Evolutionary conservation across 345 rosid genomes (phyloP), one percentile per base, ranked within the genome.

Genomic region (Iberis pinnata): DNA sequence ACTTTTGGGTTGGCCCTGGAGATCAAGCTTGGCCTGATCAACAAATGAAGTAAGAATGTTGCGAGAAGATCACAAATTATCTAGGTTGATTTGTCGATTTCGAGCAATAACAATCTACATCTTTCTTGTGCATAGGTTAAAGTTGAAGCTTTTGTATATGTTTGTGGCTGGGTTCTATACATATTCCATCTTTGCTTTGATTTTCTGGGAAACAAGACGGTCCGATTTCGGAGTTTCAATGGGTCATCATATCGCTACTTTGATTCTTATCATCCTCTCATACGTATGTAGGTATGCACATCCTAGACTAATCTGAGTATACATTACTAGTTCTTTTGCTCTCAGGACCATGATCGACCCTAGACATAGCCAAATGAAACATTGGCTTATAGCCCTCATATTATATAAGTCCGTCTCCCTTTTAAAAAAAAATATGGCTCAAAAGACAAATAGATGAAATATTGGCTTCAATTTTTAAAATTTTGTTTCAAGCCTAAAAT

Each of bases 141-240:
- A 29, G 65, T 72, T 86, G 70, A 86, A 81, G 78, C 76, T 69
- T 42, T 62, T 81, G 60, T 86, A 86, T 64, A 80, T 75, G 79
- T 82, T 75, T 61, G 81, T 22, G 60, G 84, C 84, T 61, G 97
- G 95, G 14, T 89, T 89, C 74, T 89, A 83, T 49, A 63, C 77
- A 22, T 89, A 86, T 61, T 81, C 89, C 8, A 64, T 81, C 44
- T 81, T 83, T 50, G 90, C 97, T 66, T 55, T 89, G 75, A 31
- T 83, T 6, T 82, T 86, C 36, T 89, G 94, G 97, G 97, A 89
- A 62, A 86, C 94, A 0, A 78, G 84, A 63, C 82, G 90, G 44
- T 75, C 78, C 3, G 94, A 83, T 68, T 81, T 83, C 55, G 56
- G 55, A 16, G 78, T 83, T 49, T 80, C 94, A 38, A 83, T 86